These are phyloP conservation scores for Acer yangbiense DNA, from an alignment of 345 rosid genomes.

Conservation along the genomic window DNA sequence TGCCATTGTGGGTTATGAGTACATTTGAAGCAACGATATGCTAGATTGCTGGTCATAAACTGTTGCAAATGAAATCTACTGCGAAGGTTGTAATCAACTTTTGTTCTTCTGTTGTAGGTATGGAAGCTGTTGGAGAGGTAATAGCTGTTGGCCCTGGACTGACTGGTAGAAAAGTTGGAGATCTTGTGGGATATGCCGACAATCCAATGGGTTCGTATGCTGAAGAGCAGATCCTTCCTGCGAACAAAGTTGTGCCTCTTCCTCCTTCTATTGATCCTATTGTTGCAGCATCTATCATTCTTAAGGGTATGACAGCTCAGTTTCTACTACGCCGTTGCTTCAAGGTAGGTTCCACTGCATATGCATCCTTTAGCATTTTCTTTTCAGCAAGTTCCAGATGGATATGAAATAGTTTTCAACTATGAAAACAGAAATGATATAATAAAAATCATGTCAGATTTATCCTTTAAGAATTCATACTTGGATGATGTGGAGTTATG, in stretches of 20 bases:
- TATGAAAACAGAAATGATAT: background rate
- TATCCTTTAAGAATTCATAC: background rate
- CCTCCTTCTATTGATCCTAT: conserved; percentile 77
- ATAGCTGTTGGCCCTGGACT: conserved; percentile 81
- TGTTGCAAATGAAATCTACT: background rate
- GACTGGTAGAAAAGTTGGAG: conserved; percentile 76
- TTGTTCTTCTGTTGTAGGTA: conserved; percentile 43
- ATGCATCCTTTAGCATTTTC: background rate
- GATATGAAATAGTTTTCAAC: background rate
- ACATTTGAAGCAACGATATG: background rate
- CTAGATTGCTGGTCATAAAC: background rate
- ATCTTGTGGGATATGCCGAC: conserved; percentile 86
- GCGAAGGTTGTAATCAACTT: background rate
- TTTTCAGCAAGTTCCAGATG: background rate
- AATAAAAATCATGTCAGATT: background rate
- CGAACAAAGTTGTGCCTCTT: conserved; percentile 75
- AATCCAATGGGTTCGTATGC: conserved; percentile 80
- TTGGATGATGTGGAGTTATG: background rate
- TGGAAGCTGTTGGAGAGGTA: conserved; percentile 94
- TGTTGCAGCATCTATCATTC: conserved; percentile 72
- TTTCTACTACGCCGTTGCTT: conserved; percentile 70
- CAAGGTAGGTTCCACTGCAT: conserved; percentile 52
- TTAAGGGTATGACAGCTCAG: conserved; percentile 95
- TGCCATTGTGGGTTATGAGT: background rate
- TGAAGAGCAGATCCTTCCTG: conserved; percentile 90